Base-by-base conservation (phyloP, 805 yeast genomes). In the Yarrowia sp. region DNA sequence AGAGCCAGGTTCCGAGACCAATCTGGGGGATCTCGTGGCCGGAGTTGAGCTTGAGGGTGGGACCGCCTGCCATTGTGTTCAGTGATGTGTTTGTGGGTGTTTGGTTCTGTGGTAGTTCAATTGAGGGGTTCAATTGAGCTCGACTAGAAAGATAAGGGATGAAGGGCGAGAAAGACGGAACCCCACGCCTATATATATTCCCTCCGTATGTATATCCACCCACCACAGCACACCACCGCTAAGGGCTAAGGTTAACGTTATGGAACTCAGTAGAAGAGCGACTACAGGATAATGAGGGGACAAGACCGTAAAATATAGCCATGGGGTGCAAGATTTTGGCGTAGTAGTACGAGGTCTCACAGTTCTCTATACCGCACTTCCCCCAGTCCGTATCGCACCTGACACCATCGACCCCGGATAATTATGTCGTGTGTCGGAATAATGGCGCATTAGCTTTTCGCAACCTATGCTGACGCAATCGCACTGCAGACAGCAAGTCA, bases 1-100 rank as follows among this genome's bases (percentile, higher is more conserved):
- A 73, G 43, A 71, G 74, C 77, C 82, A 84, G 43, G 84, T 81
- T 9, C 89, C 88, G 64, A 80, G 77, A 6, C 85, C 89, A 46
- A 85, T 74, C 30, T 77, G 81, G n/a, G 89, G 88, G 70, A 86
- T 84, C 24, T 74, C 72, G 40, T 75, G 74, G 13, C 89, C 89
- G 68, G 85, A 83, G 78, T 55, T 69, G 69, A 72, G 69, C 49
- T 70, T 72, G 47, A 71, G 30, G 15, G 70, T 56, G 19, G 67
- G 67, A 9, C 66, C 66, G 53, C 66, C 66, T 61, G 66, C 55
- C 66, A 61, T 61, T 61, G 46, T 55, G 46, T 20, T 6, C 12
- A n/a, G 40, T 17, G 43, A 9, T 10, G 20, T 53, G 33, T 39
- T 4, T 10, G 30, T 36, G 60, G 38, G 33, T 53, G 13, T 20